A percentile compares a stretch with the other conserved stretches of the same genome.
Evolutionary conservation across 2,329 filamentous ascomycete genomes (phyloP).

Genomic region (Thermoascus crustaceus): DNA sequence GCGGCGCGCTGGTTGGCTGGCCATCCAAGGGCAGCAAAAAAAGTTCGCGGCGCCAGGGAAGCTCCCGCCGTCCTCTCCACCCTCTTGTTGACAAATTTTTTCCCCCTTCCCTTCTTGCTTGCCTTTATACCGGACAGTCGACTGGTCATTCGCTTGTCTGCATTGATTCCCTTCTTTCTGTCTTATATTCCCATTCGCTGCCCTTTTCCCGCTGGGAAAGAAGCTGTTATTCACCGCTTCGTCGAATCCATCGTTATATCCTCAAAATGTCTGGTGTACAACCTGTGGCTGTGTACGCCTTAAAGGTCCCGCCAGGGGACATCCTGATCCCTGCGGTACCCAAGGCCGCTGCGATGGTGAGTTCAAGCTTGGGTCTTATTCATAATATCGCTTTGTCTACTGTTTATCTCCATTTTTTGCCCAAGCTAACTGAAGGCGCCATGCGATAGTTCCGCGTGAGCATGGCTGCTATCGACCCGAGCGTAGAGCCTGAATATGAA

Average conservation of each 20-base stretch:
- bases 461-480: constrained; percentile 96
- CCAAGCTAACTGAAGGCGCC: constrained; percentile 3
- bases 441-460: constrained; percentile 76
- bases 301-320: constrained; percentile 80
- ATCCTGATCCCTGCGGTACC: constrained; percentile 69
- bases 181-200: too few species aligned
- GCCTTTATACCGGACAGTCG: neutral
- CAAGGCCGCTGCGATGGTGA: constrained; percentile 76
- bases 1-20: neutral
- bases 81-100: constrained; percentile 2
- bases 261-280: constrained; percentile 40
- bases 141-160: constrained; percentile 1
- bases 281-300: constrained; percentile 78
- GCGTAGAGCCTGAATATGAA: constrained; percentile 60
- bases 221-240: too few species aligned
- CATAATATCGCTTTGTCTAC: neutral
- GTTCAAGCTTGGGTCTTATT: constrained; percentile 26
- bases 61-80: constrained; percentile 1
- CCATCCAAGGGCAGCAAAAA: neutral
- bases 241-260: too few species aligned
- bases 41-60: neutral
- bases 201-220: too few species aligned
- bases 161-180: too few species aligned
- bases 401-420: constrained; percentile 4
- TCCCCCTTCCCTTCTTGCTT: neutral